Evolutionary conservation across 805 yeast genomes (phyloP).

Genomic region (Candida silvatica): DNA sequence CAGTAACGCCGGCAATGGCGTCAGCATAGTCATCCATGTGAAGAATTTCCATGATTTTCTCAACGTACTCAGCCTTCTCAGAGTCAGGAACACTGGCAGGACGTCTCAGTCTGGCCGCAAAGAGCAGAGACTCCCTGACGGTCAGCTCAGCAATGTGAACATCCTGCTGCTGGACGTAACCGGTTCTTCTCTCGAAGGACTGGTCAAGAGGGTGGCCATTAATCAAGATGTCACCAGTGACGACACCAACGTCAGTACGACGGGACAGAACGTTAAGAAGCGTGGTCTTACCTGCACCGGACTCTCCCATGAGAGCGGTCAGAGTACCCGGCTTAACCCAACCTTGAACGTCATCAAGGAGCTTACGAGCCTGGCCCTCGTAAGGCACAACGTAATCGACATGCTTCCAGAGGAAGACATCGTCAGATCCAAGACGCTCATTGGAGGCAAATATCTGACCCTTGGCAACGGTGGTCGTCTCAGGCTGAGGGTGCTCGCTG

Average conservation of each 20-base stretch:
- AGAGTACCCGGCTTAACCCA: conserved; percentile 44
- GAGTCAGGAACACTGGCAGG: conserved; percentile 29
- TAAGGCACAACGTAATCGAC: conserved; percentile 49
- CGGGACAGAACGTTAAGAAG: conserved; percentile 44
- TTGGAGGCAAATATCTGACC: background rate
- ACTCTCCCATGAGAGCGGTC: conserved; percentile 58
- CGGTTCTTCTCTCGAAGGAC: conserved; percentile 45
- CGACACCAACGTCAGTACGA: conserved; percentile 41
- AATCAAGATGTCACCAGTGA: conserved; percentile 52
- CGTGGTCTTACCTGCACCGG: conserved; percentile 61
- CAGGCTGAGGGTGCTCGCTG: background rate
- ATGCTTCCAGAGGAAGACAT: conserved; percentile 55
- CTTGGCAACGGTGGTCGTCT: conserved; percentile 2
- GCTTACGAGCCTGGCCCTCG: conserved; percentile 30
- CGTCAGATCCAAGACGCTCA: conserved; percentile 28
- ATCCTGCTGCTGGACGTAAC: conserved; percentile 52
- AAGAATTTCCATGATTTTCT: conserved; percentile 29
- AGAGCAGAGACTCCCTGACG: conserved; percentile 40
- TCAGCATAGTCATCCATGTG: conserved; percentile 41
- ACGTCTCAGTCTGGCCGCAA: conserved; percentile 43
- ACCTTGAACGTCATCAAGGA: conserved; percentile 37
- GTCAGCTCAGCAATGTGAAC: conserved; percentile 41
- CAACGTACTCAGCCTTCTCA: conserved; percentile 37
- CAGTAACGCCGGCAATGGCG: conserved; percentile 38
- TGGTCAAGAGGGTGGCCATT: conserved; percentile 40